A percentile compares a stretch with the other conserved stretches of the same genome.
Evolutionary conservation across 148 eudicot species (phyloP).

Genomic region (Fagopyrum esculentum): DNA sequence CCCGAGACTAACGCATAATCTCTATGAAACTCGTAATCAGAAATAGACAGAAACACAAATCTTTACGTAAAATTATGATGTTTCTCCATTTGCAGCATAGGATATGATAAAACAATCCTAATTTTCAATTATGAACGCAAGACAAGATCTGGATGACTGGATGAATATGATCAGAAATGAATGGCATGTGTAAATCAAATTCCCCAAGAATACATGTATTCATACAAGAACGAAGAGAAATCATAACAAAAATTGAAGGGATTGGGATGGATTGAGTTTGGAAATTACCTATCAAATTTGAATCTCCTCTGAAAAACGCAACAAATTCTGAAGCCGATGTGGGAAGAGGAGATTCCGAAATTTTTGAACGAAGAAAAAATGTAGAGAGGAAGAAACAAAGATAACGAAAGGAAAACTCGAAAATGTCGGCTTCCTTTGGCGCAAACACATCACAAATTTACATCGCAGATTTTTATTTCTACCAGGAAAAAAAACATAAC

Average conservation of each 20-base stretch:
- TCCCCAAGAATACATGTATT: background rate
- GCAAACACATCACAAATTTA: too few species aligned
- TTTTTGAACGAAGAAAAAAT: background rate
- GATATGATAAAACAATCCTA: too few species aligned
- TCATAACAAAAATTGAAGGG: background rate
- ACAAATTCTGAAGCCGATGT: background rate
- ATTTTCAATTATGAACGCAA: background rate
- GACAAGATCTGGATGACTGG: background rate
- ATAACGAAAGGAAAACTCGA: background rate
- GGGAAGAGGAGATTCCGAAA: background rate
- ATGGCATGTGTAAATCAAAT: background rate
- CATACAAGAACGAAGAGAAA: background rate
- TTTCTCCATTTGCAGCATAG: too few species aligned
- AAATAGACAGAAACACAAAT: too few species aligned
- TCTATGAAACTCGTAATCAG: too few species aligned
- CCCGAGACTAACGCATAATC: too few species aligned
- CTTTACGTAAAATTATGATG: too few species aligned
- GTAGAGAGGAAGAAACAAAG: background rate
- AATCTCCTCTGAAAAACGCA: background rate
- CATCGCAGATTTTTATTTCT: too few species aligned
- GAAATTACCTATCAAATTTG: background rate
- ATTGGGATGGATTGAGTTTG: background rate
- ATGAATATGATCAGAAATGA: background rate
- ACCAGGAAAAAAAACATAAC: too few species aligned
- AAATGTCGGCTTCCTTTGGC: background rate